phyloP scores from a whole-genome alignment of 345 rosid species.

The Iberis pinnata region DNA sequence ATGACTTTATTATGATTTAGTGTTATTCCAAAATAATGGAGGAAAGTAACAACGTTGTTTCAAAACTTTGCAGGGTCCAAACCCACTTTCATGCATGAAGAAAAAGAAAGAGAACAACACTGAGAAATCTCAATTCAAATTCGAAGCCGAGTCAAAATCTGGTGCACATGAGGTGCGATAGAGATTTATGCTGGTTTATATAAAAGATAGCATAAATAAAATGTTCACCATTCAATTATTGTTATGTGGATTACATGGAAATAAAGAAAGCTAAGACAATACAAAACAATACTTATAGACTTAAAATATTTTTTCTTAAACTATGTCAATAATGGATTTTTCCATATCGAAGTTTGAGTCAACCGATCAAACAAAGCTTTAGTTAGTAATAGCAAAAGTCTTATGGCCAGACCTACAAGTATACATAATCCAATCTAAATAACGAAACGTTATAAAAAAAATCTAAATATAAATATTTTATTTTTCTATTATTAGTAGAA shows the following conservation, averaged over 20 bases:
- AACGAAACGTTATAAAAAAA: too few relatives aligned
- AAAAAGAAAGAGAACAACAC: slow-evolving; percentile 38
- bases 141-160: slow-evolving; percentile 15
- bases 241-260: slow-evolving; percentile 16
- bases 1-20: background rate
- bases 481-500: too few relatives aligned
- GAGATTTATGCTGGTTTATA: too few relatives aligned
- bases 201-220: background rate
- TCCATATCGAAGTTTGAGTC: too few relatives aligned
- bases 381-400: too few relatives aligned
- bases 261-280: slow-evolving; percentile 2
- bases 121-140: slow-evolving; percentile 26
- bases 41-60: slow-evolving; percentile 11
- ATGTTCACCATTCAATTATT: background rate
- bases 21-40: background rate
- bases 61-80: slow-evolving; percentile 60
- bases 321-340: too few relatives aligned
- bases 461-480: too few relatives aligned
- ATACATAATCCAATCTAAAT: too few relatives aligned
- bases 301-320: too few relatives aligned
- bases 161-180: slow-evolving; percentile 34
- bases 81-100: slow-evolving; percentile 79
- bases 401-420: too few relatives aligned
- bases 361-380: too few relatives aligned
- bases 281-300: too few relatives aligned